Evolutionary conservation across 805 yeast species (phyloP).

Genomic region (Yamadazyma sp.): DNA sequence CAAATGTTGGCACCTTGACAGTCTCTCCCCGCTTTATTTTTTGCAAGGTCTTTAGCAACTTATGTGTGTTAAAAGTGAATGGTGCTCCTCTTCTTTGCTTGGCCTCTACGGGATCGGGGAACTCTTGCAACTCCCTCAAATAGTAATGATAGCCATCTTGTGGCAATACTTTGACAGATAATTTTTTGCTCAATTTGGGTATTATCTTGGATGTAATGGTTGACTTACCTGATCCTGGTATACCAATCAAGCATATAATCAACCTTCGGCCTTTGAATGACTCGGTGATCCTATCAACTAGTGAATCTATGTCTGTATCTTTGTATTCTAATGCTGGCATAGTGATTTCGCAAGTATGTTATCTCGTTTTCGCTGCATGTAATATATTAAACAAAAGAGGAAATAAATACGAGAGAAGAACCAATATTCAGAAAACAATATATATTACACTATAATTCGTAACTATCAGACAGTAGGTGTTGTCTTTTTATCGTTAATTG

Average conservation of each 20-base stretch:
- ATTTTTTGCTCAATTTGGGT: constrained; percentile 13
- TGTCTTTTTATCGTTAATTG: no score
- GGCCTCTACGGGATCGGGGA: constrained; percentile 57
- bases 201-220: constrained; percentile 55
- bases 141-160: constrained; percentile 43
- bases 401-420: no score
- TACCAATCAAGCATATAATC: constrained; percentile 65
- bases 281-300: no score
- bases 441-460: no score
- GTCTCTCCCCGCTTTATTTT: constrained; percentile 11
- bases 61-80: constrained; percentile 68
- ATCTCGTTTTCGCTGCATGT: no score
- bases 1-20: constrained; percentile 66
- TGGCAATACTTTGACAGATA: constrained; percentile 21
- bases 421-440: no score
- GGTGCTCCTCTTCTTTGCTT: constrained; percentile 77
- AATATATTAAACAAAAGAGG: no score
- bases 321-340: no score
- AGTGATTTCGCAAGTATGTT: no score
- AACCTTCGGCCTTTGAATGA: no score
- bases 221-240: constrained; percentile 86
- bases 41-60: constrained; percentile 23
- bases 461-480: no score
- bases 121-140: constrained; percentile 26
- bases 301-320: no score